Percentiles rank a stretch among this genome's conserved stretches.
These are phyloP conservation scores for Vitis riparia DNA, from an alignment of 164 flowering plant species.

Conservation along the genomic window DNA sequence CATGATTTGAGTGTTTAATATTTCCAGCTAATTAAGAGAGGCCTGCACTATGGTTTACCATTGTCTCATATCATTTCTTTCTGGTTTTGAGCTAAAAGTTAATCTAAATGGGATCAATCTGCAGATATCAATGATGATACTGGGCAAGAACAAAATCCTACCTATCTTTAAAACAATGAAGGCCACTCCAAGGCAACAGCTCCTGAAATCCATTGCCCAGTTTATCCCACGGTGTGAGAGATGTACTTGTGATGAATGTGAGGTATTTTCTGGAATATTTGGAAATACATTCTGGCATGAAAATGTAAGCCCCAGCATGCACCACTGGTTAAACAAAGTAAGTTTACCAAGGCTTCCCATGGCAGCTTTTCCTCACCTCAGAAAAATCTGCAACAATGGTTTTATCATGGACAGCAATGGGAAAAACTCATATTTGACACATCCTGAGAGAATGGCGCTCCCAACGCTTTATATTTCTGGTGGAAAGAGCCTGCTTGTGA, in stretches of 20 bases:
- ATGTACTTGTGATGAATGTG: slow-evolving; percentile 56
- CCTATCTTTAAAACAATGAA: slow-evolving; percentile 27
- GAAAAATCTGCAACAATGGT: slow-evolving; percentile 54
- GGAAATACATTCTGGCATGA: slow-evolving; percentile 62
- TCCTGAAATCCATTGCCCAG: slow-evolving; percentile 41
- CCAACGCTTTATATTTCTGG: slow-evolving; percentile 60
- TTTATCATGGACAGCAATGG: slow-evolving; percentile 49
- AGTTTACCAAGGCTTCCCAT: slow-evolving; percentile 43
- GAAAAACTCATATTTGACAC: slow-evolving; percentile 39
- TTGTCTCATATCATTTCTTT: too few species aligned
- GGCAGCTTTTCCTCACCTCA: slow-evolving; percentile 57
- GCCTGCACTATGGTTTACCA: too few species aligned
- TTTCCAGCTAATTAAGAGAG: too few species aligned
- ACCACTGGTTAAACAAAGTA: slow-evolving; percentile 44
- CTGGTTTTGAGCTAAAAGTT: too few species aligned
- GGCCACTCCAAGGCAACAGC: slow-evolving; percentile 28
- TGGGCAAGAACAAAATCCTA: slow-evolving; percentile 39
- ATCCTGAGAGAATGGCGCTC: slow-evolving; percentile 59
- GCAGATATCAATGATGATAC: slow-evolving; percentile 51
- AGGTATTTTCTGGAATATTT: slow-evolving; percentile 56
- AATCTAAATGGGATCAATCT: background rate
- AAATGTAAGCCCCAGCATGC: slow-evolving; percentile 48
- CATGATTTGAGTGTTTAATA: too few species aligned
- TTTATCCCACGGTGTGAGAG: slow-evolving; percentile 54
- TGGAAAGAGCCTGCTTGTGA: slow-evolving; percentile 47